Percentiles rank a stretch among this genome's conserved stretches.
These are phyloP conservation scores for Nakazawaea molendinolei DNA, from an alignment of 805 yeast genomes.

Conservation along the genomic window DNA sequence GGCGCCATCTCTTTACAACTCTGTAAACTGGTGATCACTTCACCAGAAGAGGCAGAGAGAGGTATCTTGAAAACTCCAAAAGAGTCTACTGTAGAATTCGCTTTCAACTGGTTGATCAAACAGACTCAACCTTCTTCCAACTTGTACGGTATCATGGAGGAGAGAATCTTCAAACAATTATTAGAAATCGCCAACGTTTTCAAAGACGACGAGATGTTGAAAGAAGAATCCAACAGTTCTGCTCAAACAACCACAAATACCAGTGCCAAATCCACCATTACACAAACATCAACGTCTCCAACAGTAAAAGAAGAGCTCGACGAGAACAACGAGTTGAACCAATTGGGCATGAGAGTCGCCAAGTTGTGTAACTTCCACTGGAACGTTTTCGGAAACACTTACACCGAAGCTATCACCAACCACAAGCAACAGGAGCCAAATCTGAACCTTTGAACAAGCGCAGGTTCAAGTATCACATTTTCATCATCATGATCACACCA, in stretches of 20 bases:
- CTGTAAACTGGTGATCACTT: slow-evolving; percentile 26
- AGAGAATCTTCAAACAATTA: slow-evolving; percentile 49
- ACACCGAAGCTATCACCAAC: slow-evolving; percentile 35
- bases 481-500: too few species aligned
- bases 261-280: not conserved
- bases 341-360: slow-evolving; percentile 52
- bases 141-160: slow-evolving; percentile 72
- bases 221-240: slow-evolving; percentile 13
- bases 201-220: slow-evolving; percentile 25
- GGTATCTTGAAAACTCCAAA: slow-evolving; percentile 18
- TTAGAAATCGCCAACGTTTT: slow-evolving; percentile 20
- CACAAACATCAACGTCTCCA: slow-evolving; percentile 12
- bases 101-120: slow-evolving; percentile 72
- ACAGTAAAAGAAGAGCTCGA: slow-evolving; percentile 20
- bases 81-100: slow-evolving; percentile 45
- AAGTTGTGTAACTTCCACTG: slow-evolving; percentile 73
- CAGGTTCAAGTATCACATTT: too few species aligned
- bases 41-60: not conserved
- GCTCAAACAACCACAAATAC: not conserved
- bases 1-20: slow-evolving; percentile 66
- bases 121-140: slow-evolving; percentile 81
- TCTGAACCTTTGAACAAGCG: too few species aligned
- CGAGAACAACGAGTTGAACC: slow-evolving; percentile 41
- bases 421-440: too few species aligned
- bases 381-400: slow-evolving; percentile 74